Evolutionary conservation across 345 rosid genomes (phyloP).

Genomic region (Citrus medica): DNA sequence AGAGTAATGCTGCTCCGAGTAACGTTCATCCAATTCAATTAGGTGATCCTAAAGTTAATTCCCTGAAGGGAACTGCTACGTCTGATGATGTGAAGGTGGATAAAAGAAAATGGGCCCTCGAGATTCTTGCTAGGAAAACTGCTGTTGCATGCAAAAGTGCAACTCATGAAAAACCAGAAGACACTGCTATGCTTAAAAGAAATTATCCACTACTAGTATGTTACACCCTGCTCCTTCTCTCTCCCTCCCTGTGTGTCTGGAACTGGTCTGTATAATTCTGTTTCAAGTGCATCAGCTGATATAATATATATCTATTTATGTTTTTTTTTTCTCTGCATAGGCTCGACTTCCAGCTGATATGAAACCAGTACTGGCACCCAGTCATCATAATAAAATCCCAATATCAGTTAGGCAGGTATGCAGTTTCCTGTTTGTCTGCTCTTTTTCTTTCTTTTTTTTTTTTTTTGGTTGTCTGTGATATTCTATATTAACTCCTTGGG

Average conservation of each 20-base stretch:
- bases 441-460: not conserved
- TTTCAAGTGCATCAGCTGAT: slow-evolving; percentile 15
- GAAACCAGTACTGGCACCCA: slow-evolving; percentile 70
- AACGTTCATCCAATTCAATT: slow-evolving; percentile 27
- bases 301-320: not conserved
- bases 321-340: slow-evolving; percentile 46
- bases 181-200: slow-evolving; percentile 60
- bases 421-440: slow-evolving; percentile 5
- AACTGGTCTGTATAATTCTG: not conserved
- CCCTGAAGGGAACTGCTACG: slow-evolving; percentile 35
- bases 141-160: slow-evolving; percentile 52
- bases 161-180: slow-evolving; percentile 51
- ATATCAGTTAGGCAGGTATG: slow-evolving; percentile 86
- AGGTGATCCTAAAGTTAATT: slow-evolving; percentile 33
- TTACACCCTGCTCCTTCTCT: not conserved
- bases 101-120: slow-evolving; percentile 92
- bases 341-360: slow-evolving; percentile 85
- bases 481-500: not conserved
- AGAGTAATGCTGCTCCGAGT: slow-evolving; percentile 30
- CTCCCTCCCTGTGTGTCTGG: not conserved
- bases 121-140: slow-evolving; percentile 91
- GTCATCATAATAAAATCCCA: slow-evolving; percentile 82
- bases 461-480: not conserved
- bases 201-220: slow-evolving; percentile 84
- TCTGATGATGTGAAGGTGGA: slow-evolving; percentile 64